Conservation (phyloP, 148 eudicot species). For the Dianthus caryophyllus region DNA sequence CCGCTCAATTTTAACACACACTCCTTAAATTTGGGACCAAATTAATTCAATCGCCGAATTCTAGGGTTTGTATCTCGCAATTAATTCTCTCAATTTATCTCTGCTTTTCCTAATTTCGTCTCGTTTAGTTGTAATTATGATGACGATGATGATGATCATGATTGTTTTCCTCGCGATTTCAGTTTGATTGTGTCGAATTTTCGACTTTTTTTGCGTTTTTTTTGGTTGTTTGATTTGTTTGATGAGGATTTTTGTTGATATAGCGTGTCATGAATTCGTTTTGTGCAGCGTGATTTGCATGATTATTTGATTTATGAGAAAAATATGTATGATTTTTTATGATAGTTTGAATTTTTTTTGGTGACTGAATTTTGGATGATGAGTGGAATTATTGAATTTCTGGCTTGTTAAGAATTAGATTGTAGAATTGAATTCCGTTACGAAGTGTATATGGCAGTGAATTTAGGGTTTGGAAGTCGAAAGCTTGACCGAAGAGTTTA, state of each 20-base stretch:
- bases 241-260: no score
- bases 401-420: no score
- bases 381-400: background rate
- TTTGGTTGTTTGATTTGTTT: background rate
- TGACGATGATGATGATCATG: background rate
- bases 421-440: no score
- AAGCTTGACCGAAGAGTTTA: background rate
- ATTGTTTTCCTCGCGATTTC: background rate
- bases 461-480: background rate
- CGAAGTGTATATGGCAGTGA: no score
- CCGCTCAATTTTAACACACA: background rate
- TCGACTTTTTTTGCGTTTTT: background rate
- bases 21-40: background rate
- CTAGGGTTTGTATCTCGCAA: slow-evolving; percentile 13
- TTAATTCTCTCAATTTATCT: background rate
- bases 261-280: background rate
- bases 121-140: background rate
- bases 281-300: background rate
- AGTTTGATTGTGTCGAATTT: background rate
- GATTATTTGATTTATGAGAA: background rate
- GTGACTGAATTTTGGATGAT: background rate
- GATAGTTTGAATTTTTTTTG: background rate
- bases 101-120: background rate
- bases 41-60: background rate
- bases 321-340: background rate